Evolutionary conservation across 495 filamentous ascomycete species (phyloP).

Genomic region (Parathielavia hyrcaniae): DNA sequence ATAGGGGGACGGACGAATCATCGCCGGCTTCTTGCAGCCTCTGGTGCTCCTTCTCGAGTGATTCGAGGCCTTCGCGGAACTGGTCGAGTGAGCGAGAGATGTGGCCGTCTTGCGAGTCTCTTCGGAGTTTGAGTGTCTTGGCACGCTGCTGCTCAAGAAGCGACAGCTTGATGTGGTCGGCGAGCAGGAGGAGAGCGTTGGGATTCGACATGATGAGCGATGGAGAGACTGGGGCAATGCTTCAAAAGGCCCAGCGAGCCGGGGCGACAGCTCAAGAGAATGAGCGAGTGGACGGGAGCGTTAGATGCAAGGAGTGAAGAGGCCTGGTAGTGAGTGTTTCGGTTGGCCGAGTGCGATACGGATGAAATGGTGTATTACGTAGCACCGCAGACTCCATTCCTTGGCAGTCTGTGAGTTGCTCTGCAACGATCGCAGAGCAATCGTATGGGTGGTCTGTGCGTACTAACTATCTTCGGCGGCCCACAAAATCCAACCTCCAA

Average conservation of each 20-base stretch:
- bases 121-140: conserved; percentile 68
- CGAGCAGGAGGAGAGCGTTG: conserved; percentile 64
- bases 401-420: not conserved
- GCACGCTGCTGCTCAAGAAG: conserved; percentile 85
- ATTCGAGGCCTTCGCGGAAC: conserved; percentile 73
- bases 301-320: not conserved
- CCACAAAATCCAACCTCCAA: too few relatives aligned
- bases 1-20: conserved; percentile 36
- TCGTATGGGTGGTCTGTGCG: not conserved
- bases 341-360: not conserved
- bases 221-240: not conserved
- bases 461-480: not conserved
- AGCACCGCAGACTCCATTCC: not conserved
- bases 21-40: conserved; percentile 58
- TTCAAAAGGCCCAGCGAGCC: too few relatives aligned
- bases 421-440: too few relatives aligned
- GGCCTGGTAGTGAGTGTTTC: conserved; percentile 13
- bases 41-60: conserved; percentile 60
- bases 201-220: conserved; percentile 45
- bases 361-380: conserved; percentile 9
- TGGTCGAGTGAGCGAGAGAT: conserved; percentile 85
- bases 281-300: not conserved
- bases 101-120: conserved; percentile 80
- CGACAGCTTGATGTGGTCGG: conserved; percentile 73
- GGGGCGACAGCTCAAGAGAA: too few relatives aligned